These are phyloP conservation scores for Hanseniaspora gamundiae DNA, from an alignment of 1,139 yeast genomes.

Conservation along the genomic window DNA sequence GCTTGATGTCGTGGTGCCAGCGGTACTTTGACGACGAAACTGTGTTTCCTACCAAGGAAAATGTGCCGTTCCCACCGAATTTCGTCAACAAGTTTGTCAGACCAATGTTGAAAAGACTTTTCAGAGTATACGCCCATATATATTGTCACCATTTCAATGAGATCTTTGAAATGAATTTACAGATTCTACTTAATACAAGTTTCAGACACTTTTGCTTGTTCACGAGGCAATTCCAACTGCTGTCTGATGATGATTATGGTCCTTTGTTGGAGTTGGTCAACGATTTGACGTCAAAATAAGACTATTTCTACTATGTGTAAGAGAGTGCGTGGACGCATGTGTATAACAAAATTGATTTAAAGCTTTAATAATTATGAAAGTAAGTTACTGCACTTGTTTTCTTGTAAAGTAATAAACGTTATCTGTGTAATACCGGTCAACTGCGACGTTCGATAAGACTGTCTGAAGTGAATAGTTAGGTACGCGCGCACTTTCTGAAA, in stretches of 20 bases:
- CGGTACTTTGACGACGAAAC: slow-evolving; percentile 78
- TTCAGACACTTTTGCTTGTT: slow-evolving; percentile 88
- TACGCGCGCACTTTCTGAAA: no score
- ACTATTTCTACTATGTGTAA: no score
- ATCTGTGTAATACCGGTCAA: no score
- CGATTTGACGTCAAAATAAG: slow-evolving; percentile 38
- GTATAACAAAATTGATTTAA: no score
- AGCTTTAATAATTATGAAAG: no score
- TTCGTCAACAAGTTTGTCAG: slow-evolving; percentile 61
- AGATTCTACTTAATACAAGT: slow-evolving; percentile 86
- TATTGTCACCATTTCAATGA: slow-evolving; percentile 97
- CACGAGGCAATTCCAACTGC: slow-evolving; percentile 68
- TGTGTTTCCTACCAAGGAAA: slow-evolving; percentile 79
- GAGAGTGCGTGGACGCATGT: no score
- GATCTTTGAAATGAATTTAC: slow-evolving; percentile 80
- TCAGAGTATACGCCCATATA: slow-evolving; percentile 94
- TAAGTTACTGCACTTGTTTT: no score
- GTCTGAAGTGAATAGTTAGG: no score
- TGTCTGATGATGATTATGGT: slow-evolving; percentile 75
- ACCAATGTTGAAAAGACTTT: slow-evolving; percentile 79
- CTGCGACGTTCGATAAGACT: no score
- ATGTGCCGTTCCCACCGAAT: slow-evolving; percentile 69
- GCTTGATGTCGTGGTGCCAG: slow-evolving; percentile 91
- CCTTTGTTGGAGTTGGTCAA: slow-evolving; percentile 81
- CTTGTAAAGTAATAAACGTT: no score